Conservation (phyloP, 768 basidiomycete genomes). For the Mycena capillaripes region DNA sequence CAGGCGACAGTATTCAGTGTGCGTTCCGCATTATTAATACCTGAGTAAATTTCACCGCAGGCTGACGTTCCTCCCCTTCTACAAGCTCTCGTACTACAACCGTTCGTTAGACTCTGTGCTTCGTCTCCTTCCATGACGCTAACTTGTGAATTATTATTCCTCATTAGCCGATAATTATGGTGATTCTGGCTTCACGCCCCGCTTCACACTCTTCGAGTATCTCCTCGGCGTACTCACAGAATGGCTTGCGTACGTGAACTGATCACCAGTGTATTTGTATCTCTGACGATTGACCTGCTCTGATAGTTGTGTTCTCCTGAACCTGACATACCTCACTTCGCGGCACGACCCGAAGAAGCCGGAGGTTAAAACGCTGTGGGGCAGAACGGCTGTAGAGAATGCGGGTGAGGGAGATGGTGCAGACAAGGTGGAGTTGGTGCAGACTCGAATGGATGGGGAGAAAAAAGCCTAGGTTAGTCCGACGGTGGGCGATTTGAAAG, state of each 20-base stretch:
- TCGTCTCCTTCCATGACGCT: too few relatives aligned
- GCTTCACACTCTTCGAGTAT: conserved; percentile 39
- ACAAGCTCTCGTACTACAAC: conserved; percentile 39
- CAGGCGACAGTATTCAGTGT: conserved; percentile 15
- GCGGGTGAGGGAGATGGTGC: too few relatives aligned
- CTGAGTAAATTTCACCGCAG: too few relatives aligned
- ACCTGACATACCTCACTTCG: conserved; percentile 39
- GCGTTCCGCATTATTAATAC: too few relatives aligned
- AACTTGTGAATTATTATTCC: background rate
- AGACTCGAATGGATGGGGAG: too few relatives aligned
- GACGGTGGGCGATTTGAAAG: too few relatives aligned
- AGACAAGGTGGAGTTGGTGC: too few relatives aligned
- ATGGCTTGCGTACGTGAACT: conserved; percentile 34
- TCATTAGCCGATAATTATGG: conserved; percentile 39
- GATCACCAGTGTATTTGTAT: too few relatives aligned
- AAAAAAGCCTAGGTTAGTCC: too few relatives aligned
- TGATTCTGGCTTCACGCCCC: conserved; percentile 29
- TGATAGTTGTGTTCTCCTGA: conserved; percentile 36
- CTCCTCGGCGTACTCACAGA: conserved; percentile 39
- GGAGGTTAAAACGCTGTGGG: too few relatives aligned
- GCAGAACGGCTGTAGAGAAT: too few relatives aligned
- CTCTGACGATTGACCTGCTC: too few relatives aligned
- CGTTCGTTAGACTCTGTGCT: conserved; percentile 16
- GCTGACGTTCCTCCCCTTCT: background rate
- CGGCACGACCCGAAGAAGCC: conserved; percentile 22